Conservation (phyloP, 495 filamentous ascomycete genomes). For the Cercophora sp. region DNA sequence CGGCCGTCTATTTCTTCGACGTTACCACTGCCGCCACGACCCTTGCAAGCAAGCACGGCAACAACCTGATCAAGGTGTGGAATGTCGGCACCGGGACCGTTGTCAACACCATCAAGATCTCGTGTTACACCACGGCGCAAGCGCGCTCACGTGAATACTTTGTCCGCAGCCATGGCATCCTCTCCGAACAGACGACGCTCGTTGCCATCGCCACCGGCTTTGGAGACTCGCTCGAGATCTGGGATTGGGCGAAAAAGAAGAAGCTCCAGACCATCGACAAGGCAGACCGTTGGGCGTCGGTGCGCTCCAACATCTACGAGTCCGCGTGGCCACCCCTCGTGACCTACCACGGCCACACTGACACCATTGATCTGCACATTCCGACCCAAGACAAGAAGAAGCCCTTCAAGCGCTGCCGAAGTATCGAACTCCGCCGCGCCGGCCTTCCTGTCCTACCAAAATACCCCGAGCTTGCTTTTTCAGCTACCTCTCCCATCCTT, state of each 20-base stretch:
- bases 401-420: slow-evolving; percentile 62
- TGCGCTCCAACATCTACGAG: slow-evolving; percentile 31
- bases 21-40: slow-evolving; percentile 14
- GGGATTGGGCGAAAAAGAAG: slow-evolving; percentile 36
- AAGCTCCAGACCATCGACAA: slow-evolving; percentile 29
- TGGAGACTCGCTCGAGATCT: slow-evolving; percentile 34
- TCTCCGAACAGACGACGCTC: slow-evolving; percentile 30
- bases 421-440: slow-evolving; percentile 54
- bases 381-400: slow-evolving; percentile 70
- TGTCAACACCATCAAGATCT: slow-evolving; percentile 29
- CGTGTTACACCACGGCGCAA: slow-evolving; percentile 32
- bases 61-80: slow-evolving; percentile 36
- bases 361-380: slow-evolving; percentile 55
- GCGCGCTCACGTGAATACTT: slow-evolving; percentile 35
- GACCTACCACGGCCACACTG: slow-evolving; percentile 25
- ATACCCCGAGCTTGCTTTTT: slow-evolving; percentile 35
- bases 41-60: slow-evolving; percentile 29
- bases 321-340: slow-evolving; percentile 27
- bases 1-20: slow-evolving; percentile 29
- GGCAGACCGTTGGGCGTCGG: slow-evolving; percentile 34
- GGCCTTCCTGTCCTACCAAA: slow-evolving; percentile 32
- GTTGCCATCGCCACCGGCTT: slow-evolving; percentile 34
- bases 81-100: slow-evolving; percentile 28
- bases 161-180: slow-evolving; percentile 35
- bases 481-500: slow-evolving; percentile 30